These are phyloP conservation scores for Senecio squalidus DNA, from an alignment of 140 eudicot genomes.

Conservation along the genomic window DNA sequence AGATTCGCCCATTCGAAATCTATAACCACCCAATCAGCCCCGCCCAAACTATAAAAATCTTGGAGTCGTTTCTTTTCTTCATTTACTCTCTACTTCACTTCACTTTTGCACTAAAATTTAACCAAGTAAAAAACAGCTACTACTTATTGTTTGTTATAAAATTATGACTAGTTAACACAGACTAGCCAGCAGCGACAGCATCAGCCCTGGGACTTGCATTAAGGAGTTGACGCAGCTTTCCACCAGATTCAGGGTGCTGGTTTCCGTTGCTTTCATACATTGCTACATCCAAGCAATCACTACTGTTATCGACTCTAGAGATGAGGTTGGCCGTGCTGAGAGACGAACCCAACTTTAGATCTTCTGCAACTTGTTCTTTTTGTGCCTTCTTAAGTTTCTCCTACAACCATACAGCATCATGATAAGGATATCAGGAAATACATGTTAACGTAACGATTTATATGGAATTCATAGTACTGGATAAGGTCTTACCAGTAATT, in stretches of 20 bases:
- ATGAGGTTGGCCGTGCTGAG: slow-evolving; percentile 72
- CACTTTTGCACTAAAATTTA: background rate
- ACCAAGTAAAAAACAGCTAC: slow-evolving; percentile 7
- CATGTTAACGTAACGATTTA: background rate
- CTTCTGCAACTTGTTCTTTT: slow-evolving; percentile 32
- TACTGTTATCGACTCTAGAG: slow-evolving; percentile 48
- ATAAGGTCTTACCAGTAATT: slow-evolving; percentile 46
- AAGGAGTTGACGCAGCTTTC: slow-evolving; percentile 70
- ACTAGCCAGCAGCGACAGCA: slow-evolving; percentile 68
- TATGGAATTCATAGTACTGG: background rate
- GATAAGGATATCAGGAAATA: background rate
- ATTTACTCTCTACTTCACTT: slow-evolving; percentile 17
- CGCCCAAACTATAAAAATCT: slow-evolving; percentile 9
- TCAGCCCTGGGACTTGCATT: slow-evolving; percentile 60
- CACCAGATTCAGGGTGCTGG: slow-evolving; percentile 44
- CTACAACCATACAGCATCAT: slow-evolving; percentile 22
- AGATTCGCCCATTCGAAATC: slow-evolving; percentile 24
- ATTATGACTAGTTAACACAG: background rate
- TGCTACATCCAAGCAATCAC: slow-evolving; percentile 39
- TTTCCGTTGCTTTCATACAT: slow-evolving; percentile 36
- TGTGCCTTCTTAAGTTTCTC: slow-evolving; percentile 40
- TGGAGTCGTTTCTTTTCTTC: background rate
- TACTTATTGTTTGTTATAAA: background rate
- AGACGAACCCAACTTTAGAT: slow-evolving; percentile 26
- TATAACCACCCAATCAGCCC: slow-evolving; percentile 20